Conservation (phyloP, 768 basidiomycete genomes). For the Xerocomellus amylosporus region DNA sequence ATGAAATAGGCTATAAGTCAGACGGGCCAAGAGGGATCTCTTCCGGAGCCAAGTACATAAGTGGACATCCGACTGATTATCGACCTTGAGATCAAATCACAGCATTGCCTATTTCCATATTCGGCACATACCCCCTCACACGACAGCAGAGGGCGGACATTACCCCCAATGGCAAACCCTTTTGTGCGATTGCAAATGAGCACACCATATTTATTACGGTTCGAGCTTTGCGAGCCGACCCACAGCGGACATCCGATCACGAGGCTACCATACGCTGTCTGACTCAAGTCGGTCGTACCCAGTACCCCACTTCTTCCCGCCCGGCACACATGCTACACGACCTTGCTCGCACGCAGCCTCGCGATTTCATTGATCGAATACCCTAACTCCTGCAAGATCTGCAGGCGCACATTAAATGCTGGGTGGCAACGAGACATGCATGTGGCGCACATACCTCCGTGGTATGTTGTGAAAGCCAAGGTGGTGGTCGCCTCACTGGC, state of each 20-base stretch:
- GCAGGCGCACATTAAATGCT: constrained; percentile 6
- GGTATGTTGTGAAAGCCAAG: constrained; percentile 86
- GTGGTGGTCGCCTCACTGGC: constrained; percentile 72
- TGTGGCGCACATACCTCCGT: constrained; percentile 49
- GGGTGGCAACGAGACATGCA: neutral
- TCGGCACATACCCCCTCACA: constrained; percentile 5
- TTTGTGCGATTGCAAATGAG: constrained; percentile 22
- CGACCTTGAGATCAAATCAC: constrained; percentile 28
- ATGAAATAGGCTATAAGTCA: constrained; percentile 30
- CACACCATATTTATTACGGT: constrained; percentile 19
- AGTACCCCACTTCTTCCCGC: constrained; percentile 19
- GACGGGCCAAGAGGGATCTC: constrained; percentile 21
- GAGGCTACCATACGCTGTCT: constrained; percentile 4
- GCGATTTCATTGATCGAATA: constrained; percentile 40
- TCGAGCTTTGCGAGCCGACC: constrained; percentile 15
- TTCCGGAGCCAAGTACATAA: constrained; percentile 30
- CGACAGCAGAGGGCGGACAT: constrained; percentile 8
- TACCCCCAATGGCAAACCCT: constrained; percentile 24
- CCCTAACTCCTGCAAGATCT: constrained; percentile 45
- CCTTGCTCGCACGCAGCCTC: constrained; percentile 41
- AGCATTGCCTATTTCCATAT: constrained; percentile 25
- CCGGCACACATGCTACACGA: constrained; percentile 34
- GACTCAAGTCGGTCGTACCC: constrained; percentile 1
- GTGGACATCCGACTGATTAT: constrained; percentile 32
- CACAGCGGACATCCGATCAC: constrained; percentile 30